phyloP scores from a whole-genome alignment of 139 green algal genomes.

The Tetradesmus obliquus region DNA sequence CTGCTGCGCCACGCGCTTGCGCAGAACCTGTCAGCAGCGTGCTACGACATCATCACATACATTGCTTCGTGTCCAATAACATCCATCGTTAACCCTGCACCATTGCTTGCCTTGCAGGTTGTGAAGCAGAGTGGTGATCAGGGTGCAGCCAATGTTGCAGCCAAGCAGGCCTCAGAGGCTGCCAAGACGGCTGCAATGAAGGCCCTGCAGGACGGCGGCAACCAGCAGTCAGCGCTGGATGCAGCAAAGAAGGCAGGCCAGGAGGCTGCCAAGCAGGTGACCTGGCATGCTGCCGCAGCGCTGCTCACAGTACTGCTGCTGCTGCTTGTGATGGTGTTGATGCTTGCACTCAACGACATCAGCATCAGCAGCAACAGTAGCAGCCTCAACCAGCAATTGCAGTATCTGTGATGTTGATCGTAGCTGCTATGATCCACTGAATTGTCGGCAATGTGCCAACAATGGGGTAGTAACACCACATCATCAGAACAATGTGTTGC shows the following conservation, averaged over 20 bases:
- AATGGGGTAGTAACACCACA: too few relatives aligned
- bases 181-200: constrained; percentile 18
- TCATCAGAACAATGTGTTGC: too few relatives aligned
- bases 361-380: neutral
- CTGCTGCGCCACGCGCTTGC: neutral
- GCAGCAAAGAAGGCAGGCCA: constrained; percentile 25
- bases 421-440: too few relatives aligned
- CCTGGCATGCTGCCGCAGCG: neutral
- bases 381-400: neutral
- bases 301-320: neutral
- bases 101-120: neutral
- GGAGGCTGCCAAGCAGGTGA: neutral
- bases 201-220: neutral
- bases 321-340: neutral
- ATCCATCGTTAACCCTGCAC: neutral
- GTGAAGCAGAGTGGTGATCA: constrained; percentile 9
- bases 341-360: neutral
- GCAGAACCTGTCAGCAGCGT: neutral
- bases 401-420: too few relatives aligned
- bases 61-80: neutral
- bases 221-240: neutral
- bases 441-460: too few relatives aligned
- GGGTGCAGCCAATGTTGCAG: constrained; percentile 27
- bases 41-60: neutral
- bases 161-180: constrained; percentile 28